phyloP scores from a whole-genome alignment of 345 rosid species.

The Eucalyptus virginea region DNA sequence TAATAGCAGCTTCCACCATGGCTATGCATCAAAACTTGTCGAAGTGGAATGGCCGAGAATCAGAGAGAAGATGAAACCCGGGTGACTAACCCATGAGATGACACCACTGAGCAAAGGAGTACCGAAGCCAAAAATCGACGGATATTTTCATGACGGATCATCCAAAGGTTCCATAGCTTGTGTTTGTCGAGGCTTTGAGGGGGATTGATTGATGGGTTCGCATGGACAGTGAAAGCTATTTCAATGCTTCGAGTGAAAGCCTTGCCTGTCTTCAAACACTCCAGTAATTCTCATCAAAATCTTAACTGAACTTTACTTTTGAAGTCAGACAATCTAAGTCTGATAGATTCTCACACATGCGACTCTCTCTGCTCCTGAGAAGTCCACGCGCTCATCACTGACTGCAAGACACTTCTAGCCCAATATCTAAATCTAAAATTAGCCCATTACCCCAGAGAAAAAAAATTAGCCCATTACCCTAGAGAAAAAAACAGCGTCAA shows the following conservation, averaged over 20 bases:
- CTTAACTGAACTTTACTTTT: neutral
- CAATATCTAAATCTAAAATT: neutral
- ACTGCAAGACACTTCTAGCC: neutral
- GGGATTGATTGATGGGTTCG: neutral
- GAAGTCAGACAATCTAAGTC: neutral
- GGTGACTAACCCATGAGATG: neutral
- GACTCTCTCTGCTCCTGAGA: neutral
- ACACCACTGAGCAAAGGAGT: neutral
- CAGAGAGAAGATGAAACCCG: neutral
- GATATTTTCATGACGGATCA: neutral
- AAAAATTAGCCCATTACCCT: too few relatives aligned
- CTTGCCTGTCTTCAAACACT: neutral
- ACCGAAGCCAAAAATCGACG: neutral
- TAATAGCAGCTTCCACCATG: neutral
- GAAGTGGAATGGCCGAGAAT: neutral
- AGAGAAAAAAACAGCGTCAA: too few relatives aligned
- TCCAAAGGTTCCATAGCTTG: neutral
- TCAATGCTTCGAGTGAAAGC: neutral
- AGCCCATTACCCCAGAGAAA: too few relatives aligned
- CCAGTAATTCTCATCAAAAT: neutral
- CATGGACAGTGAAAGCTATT: neutral
- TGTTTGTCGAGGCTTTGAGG: neutral
- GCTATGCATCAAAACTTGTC: neutral
- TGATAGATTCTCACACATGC: neutral
- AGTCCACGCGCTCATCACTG: neutral